Evolutionary conservation across 805 yeast species (phyloP), one percentile per base, ranked within the genome.

Genomic region (Metschnikowia borealis): DNA sequence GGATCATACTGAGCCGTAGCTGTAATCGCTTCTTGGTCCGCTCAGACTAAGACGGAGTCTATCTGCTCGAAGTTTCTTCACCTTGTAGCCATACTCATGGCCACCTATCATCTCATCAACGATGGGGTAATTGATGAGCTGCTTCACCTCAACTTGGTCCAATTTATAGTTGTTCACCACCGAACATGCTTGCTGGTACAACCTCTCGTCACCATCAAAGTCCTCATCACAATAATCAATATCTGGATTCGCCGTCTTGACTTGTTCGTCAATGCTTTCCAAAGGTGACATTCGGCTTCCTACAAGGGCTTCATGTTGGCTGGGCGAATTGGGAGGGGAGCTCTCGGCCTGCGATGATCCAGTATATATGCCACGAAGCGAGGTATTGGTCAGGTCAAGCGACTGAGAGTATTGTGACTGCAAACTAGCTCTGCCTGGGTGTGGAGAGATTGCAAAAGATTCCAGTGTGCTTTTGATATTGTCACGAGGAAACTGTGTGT

Each of bases 81-180:
- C 77, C 50, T 70, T 72, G 56, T 65, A 72, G 13, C 78, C 77
- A 57, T 64, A 73, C 38, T 58, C 63, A 57, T 73, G 78, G 6
- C 76, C 70, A 21, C 59, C 65, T 13, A 73, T 60, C 37, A 56
- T 43, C 46, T 74, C 76, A 44, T 73, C 78, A n/a, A 72, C 76
- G 8, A 73, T 70, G 2, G 78, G 78, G 50, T 73, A 74, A 50
- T 74, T 71, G 31, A 73, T 56, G 45, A 72, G 44, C 48, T 60
- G 54, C 49, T 70, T 70, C 36, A 71, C 66, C 32, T 66, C 71
- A 2, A 43, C 46, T 50, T 69, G 74, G 49, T 72, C 62, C 46
- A 59, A 47, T 29, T 55, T 57, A 47, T 59, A 59, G 51, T 57
- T 59, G 49, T 59, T 59, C 21, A 59, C 58, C 37, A 59, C 60